phyloP scores from a whole-genome alignment of 805 yeast species.

The Candida pseudofarinosa region DNA sequence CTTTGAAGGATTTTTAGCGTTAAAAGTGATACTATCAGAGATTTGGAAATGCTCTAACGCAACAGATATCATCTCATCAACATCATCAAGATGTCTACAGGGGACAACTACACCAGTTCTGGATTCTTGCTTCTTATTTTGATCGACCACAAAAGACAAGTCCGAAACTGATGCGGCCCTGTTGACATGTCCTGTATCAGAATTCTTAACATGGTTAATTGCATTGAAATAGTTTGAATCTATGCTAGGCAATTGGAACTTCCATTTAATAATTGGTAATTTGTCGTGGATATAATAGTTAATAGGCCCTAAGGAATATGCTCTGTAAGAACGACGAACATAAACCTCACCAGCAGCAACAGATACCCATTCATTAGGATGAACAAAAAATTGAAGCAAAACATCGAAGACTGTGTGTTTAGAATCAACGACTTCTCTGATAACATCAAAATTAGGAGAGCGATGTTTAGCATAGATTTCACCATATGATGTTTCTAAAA shows the following conservation, averaged over 20 bases:
- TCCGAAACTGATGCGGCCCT: constrained; percentile 93
- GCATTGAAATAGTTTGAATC: constrained; percentile 72
- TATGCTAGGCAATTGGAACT: constrained; percentile 76
- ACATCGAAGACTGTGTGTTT: constrained; percentile 96
- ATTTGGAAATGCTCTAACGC: constrained; percentile 72
- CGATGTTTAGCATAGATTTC: constrained; percentile 72
- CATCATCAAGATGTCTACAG: constrained; percentile 79
- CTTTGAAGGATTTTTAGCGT: constrained; percentile 17
- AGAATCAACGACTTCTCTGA: constrained; percentile 92
- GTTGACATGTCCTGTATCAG: constrained; percentile 47
- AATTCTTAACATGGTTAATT: constrained; percentile 48
- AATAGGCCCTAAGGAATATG: constrained; percentile 82
- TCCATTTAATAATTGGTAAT: constrained; percentile 79
- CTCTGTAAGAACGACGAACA: constrained; percentile 94
- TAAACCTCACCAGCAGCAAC: constrained; percentile 97
- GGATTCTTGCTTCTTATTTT: constrained; percentile 59
- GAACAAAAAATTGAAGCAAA: constrained; percentile 82
- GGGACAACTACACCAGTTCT: constrained; percentile 86
- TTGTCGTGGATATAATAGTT: constrained; percentile 52
- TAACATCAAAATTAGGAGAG: constrained; percentile 73
- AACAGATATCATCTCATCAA: constrained; percentile 73
- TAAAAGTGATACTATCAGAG: constrained; percentile 16
- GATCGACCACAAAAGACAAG: constrained; percentile 76
- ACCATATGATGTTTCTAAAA: constrained; percentile 85
- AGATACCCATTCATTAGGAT: constrained; percentile 81